These are phyloP conservation scores for Aspergillus glaucus DNA, from an alignment of 2,329 filamentous ascomycete species.

Conservation along the genomic window DNA sequence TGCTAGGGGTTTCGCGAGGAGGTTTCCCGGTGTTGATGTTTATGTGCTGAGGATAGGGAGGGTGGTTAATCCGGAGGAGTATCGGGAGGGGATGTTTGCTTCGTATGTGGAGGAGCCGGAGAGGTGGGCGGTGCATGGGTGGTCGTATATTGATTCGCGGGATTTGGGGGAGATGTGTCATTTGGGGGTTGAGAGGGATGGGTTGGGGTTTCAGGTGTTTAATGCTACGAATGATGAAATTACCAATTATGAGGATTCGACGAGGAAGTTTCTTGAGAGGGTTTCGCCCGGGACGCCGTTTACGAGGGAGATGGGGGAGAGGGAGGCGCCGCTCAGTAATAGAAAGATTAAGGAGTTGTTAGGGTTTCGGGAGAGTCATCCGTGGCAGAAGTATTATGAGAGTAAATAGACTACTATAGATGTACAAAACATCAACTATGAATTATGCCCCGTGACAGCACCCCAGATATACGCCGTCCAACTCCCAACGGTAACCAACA, in stretches of 20 bases:
- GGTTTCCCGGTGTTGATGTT: slow-evolving; percentile 49
- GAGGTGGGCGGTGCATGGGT: slow-evolving; percentile 52
- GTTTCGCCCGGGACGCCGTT: slow-evolving; percentile 46
- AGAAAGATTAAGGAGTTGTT: slow-evolving; percentile 54
- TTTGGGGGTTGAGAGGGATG: slow-evolving; percentile 41
- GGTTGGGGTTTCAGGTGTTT: slow-evolving; percentile 55
- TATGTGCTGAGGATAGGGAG: slow-evolving; percentile 57
- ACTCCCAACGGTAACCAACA: slow-evolving; percentile 45
- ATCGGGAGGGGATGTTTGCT: slow-evolving; percentile 46
- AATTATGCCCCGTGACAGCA: slow-evolving; percentile 48
- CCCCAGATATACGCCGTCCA: slow-evolving; percentile 56
- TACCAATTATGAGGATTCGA: slow-evolving; percentile 46
- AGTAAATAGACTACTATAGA: neutral
- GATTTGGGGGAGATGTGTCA: slow-evolving; percentile 59
- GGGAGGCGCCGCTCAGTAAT: slow-evolving; percentile 57
- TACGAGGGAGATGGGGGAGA: slow-evolving; percentile 51
- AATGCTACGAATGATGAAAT: slow-evolving; percentile 60
- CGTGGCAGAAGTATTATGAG: slow-evolving; percentile 11
- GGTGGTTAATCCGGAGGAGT: slow-evolving; percentile 57
- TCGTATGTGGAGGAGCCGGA: slow-evolving; percentile 46
- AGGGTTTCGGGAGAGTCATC: slow-evolving; percentile 54
- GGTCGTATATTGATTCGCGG: slow-evolving; percentile 58
- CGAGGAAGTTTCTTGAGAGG: slow-evolving; percentile 47
- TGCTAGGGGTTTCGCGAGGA: slow-evolving; percentile 50
- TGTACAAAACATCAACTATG: slow-evolving; percentile 3